These are phyloP conservation scores for Castanopsis chinensis DNA, from an alignment of 306 rosid species.

Conservation along the genomic window DNA sequence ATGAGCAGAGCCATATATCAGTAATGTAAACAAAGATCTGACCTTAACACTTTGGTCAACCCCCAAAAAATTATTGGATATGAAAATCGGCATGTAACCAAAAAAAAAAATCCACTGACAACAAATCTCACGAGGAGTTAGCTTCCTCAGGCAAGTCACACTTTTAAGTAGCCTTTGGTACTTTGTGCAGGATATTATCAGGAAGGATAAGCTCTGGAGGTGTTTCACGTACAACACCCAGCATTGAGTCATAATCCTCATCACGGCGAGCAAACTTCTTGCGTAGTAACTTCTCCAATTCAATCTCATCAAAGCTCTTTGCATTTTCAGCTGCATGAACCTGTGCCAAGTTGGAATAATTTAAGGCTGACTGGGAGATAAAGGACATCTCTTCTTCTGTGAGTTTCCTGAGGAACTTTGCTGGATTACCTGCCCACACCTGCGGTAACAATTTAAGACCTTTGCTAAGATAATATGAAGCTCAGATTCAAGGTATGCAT, in stretches of 20 bases:
- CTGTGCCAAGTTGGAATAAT: slow-evolving; percentile 82
- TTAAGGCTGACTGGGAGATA: slow-evolving; percentile 79
- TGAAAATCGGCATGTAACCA: slow-evolving; percentile 34
- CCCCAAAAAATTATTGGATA: slow-evolving; percentile 61
- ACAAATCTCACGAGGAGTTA: slow-evolving; percentile 20
- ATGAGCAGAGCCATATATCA: slow-evolving; percentile 28
- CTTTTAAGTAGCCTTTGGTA: slow-evolving; percentile 48
- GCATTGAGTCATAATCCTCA: slow-evolving; percentile 61
- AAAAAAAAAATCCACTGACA: slow-evolving; percentile 19
- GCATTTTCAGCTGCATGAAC: slow-evolving; percentile 93
- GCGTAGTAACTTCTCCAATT: slow-evolving; percentile 69
- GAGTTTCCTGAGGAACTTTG: slow-evolving; percentile 90
- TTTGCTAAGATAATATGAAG: not conserved
- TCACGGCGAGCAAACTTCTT: slow-evolving; percentile 73
- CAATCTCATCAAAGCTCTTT: slow-evolving; percentile 63
- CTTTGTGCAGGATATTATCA: slow-evolving; percentile 51
- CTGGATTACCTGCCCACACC: slow-evolving; percentile 99
- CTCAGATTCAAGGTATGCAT: not conserved
- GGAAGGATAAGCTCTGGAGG: slow-evolving; percentile 56
- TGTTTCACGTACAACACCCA: slow-evolving; percentile 53
- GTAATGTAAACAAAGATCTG: slow-evolving; percentile 23
- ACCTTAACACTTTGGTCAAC: slow-evolving; percentile 34
- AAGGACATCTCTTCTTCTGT: slow-evolving; percentile 88
- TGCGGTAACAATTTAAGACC: slow-evolving; percentile 23
- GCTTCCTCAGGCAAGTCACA: not conserved